These are phyloP conservation scores for Diaporthe caulivora DNA, from an alignment of 2,329 filamentous ascomycete genomes.

Conservation along the genomic window DNA sequence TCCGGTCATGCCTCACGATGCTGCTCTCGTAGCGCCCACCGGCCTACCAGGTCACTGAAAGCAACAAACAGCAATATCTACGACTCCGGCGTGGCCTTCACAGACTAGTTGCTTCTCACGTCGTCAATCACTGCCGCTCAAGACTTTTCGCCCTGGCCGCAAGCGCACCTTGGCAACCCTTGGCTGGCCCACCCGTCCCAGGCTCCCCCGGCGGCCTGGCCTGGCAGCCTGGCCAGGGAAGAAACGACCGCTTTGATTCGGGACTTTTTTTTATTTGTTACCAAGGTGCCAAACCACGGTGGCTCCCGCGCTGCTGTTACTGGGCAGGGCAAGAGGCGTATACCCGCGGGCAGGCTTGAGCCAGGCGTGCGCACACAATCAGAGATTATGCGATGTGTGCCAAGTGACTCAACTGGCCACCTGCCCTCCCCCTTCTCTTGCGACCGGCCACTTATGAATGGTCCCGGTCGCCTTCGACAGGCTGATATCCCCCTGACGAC, in stretches of 20 bases:
- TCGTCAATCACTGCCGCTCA: background rate
- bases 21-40: background rate
- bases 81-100: no score
- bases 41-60: background rate
- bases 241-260: background rate
- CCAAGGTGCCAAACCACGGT: background rate
- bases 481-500: conserved; percentile 18
- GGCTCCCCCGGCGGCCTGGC: background rate
- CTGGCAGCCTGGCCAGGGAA: no score
- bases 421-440: background rate
- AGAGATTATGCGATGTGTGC: background rate
- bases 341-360: no score
- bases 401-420: background rate
- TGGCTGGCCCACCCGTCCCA: conserved; percentile 8
- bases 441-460: conserved; percentile 4
- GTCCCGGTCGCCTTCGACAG: background rate
- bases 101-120: background rate
- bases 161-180: conserved; percentile 26
- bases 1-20: background rate
- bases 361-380: background rate
- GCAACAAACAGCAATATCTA: background rate
- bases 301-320: background rate
- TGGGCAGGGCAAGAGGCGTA: background rate
- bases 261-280: no score
- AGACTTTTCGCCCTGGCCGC: conserved; percentile 7